These are phyloP conservation scores for Kondoa subrosea DNA, from an alignment of 768 basidiomycete species.

Conservation along the genomic window DNA sequence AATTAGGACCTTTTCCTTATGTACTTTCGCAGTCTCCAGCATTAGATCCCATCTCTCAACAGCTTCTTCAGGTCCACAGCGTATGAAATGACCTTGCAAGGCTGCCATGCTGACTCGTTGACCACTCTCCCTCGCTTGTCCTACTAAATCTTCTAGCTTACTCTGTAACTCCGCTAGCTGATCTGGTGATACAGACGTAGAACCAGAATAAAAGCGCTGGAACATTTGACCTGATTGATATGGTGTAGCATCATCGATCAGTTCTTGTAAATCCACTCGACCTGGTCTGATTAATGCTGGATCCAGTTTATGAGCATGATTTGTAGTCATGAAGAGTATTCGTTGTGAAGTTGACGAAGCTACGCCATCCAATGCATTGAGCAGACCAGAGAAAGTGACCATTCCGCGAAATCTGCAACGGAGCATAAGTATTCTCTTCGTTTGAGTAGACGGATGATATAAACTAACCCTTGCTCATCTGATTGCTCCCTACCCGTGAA, in stretches of 20 bases:
- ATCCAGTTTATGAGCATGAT: conserved; percentile 74
- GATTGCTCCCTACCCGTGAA: conserved; percentile 85
- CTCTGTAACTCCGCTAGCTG: conserved; percentile 40
- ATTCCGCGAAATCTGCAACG: conserved; percentile 32
- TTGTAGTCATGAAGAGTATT: conserved; percentile 99
- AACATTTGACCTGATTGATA: conserved; percentile 63
- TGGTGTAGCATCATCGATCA: conserved; percentile 73
- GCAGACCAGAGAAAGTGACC: conserved; percentile 90
- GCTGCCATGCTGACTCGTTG: conserved; percentile 81
- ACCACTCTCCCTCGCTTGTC: conserved; percentile 40
- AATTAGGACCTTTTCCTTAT: neutral
- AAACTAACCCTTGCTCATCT: conserved; percentile 69
- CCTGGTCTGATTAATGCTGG: conserved; percentile 90
- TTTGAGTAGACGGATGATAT: neutral
- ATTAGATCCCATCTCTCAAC: neutral
- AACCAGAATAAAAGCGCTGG: conserved; percentile 59
- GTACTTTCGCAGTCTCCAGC: neutral
- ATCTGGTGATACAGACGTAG: conserved; percentile 30
- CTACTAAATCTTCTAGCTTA: conserved; percentile 43
- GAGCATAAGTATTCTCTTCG: neutral
- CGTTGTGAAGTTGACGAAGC: conserved; percentile 83
- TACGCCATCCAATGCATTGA: conserved; percentile 93
- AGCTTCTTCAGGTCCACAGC: conserved; percentile 35
- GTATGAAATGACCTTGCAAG: conserved; percentile 86
- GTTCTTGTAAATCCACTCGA: conserved; percentile 68